phyloP scores from a whole-genome alignment of 306 rosid species.

The Hippophae tibetana region DNA sequence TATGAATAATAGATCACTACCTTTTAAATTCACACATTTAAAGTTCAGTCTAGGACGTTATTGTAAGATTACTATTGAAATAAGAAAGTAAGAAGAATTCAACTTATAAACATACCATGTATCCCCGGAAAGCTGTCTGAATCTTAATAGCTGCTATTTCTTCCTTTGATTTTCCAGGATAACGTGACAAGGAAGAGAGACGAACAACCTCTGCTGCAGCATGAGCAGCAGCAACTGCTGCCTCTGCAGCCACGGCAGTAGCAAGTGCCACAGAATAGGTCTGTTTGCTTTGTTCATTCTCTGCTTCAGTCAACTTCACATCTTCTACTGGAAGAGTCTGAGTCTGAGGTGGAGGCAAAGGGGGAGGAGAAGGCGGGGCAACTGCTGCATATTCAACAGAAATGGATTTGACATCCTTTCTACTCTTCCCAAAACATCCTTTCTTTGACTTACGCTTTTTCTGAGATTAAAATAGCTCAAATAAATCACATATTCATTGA shows the following conservation, averaged over 20 bases:
- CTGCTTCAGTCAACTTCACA: conserved; percentile 24
- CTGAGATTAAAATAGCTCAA: conserved; percentile 17
- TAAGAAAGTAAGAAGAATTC: not conserved
- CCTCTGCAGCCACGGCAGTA: conserved; percentile 74
- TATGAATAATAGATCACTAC: no score
- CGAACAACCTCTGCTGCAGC: conserved; percentile 67
- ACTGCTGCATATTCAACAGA: conserved; percentile 18
- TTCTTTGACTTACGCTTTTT: conserved; percentile 49
- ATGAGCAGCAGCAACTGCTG: conserved; percentile 77
- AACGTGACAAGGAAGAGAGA: conserved; percentile 19
- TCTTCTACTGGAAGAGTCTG: conserved; percentile 28
- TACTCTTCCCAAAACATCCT: conserved; percentile 47
- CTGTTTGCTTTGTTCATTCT: conserved; percentile 50
- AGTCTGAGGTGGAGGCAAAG: conserved; percentile 28
- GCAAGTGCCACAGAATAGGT: conserved; percentile 76
- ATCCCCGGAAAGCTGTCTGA: conserved; percentile 66
- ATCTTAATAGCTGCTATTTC: conserved; percentile 64
- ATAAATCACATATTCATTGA: conserved; percentile 12
- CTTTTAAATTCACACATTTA: no score
- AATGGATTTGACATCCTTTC: conserved; percentile 23
- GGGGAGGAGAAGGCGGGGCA: conserved; percentile 24
- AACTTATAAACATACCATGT: conserved; percentile 38
- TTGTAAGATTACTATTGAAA: no score
- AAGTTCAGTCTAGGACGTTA: no score
- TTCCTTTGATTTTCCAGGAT: conserved; percentile 28